A percentile compares a stretch with the other conserved stretches of the same genome.
These are phyloP conservation scores for Rhizopogon rudus DNA, from an alignment of 768 basidiomycete genomes.

Conservation along the genomic window DNA sequence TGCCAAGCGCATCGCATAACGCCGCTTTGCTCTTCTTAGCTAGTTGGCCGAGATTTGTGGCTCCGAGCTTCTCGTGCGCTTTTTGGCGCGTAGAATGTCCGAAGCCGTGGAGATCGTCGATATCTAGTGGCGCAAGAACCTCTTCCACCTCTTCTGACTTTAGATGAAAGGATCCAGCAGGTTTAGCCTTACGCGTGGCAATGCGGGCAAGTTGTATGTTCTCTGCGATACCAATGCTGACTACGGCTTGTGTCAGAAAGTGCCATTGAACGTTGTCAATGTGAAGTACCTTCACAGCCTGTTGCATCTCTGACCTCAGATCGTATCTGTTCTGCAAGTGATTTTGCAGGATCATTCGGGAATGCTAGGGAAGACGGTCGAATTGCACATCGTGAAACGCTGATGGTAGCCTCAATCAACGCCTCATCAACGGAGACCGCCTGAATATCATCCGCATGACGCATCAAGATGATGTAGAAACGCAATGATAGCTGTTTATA, in stretches of 20 bases:
- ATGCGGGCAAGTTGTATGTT: constrained; percentile 92
- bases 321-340: constrained; percentile 79
- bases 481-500: constrained; percentile 80
- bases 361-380: constrained; percentile 18
- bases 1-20: constrained; percentile 74
- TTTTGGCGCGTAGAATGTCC: constrained; percentile 74
- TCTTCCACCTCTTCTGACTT: constrained; percentile 42
- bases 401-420: constrained; percentile 77
- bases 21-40: constrained; percentile 54
- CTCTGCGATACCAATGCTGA: constrained; percentile 87
- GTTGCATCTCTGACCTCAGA: constrained; percentile 73
- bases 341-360: constrained; percentile 57
- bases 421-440: constrained; percentile 98
- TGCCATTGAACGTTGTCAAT: not conserved
- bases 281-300: constrained; percentile 67
- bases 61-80: constrained; percentile 73
- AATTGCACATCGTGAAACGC: constrained; percentile 37
- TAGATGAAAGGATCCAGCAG: constrained; percentile 82
- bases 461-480: constrained; percentile 92
- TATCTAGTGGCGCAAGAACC: constrained; percentile 63
- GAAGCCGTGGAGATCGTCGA: constrained; percentile 85
- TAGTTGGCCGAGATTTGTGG: constrained; percentile 65
- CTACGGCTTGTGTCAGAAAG: constrained; percentile 32
- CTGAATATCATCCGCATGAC: constrained; percentile 85
- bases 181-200: constrained; percentile 89